These are phyloP conservation scores for Collybia sordida DNA, from an alignment of 768 basidiomycete genomes.

Conservation along the genomic window DNA sequence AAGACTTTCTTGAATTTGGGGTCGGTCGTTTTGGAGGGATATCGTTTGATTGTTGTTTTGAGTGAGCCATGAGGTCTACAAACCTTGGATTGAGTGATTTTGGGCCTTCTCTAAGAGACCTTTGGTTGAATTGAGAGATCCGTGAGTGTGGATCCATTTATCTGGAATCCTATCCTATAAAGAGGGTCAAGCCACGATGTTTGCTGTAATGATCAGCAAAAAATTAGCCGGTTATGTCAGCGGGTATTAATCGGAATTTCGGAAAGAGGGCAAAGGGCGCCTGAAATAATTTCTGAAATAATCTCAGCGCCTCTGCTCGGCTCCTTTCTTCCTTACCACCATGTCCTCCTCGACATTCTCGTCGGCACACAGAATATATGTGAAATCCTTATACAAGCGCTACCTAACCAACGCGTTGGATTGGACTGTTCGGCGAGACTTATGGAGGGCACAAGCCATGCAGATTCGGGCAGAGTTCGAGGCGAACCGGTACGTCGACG, in stretches of 20 bases:
- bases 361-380: conserved; percentile 75
- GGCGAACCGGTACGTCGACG: conserved; percentile 69
- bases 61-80: conserved; percentile 33
- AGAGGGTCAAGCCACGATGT: not conserved
- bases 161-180: not conserved
- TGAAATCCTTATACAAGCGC: conserved; percentile 90
- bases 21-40: conserved; percentile 40
- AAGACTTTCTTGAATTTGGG: conserved; percentile 24
- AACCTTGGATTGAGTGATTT: conserved; percentile 42
- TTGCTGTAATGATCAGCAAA: not conserved
- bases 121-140: conserved; percentile 72
- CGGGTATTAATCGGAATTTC: not conserved
- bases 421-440: conserved; percentile 84
- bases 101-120: conserved; percentile 69
- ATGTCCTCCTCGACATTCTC: conserved; percentile 69
- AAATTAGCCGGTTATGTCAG: conserved; percentile 7
- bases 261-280: not conserved
- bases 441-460: conserved; percentile 85
- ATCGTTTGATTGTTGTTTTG: conserved; percentile 39
- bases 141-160: conserved; percentile 79
- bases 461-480: conserved; percentile 93
- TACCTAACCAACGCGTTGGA: conserved; percentile 84
- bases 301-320: conserved; percentile 4
- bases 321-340: conserved; percentile 17
- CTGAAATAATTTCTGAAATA: not conserved